Base-by-base conservation (phyloP, 257 asterid species). In the Anisodus acutangulus region DNA sequence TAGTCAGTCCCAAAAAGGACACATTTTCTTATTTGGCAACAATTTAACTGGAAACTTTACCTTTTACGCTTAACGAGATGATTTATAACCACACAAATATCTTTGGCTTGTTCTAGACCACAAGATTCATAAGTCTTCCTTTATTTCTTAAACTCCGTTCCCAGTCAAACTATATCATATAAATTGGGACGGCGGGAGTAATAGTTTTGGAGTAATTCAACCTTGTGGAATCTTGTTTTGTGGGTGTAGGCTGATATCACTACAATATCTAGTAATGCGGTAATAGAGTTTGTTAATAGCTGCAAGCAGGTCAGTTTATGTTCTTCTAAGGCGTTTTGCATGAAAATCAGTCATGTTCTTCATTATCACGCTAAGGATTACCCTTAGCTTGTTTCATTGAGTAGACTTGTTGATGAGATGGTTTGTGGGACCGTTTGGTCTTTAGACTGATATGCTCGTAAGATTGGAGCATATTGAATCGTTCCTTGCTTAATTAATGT, bases 221-320 rank as follows among this genome's bases (percentile, higher is more conserved):
- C n/a, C 10, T 10, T 72, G 59, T 72, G 37, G 9, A 72, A 71
- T 45, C 80, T 71, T 72, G n/a, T 31, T 72, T 72, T 72, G 9
- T 72, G 80, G 80, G 80, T 49, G 59, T 10, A 71, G 80, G 59
- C 41, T 72, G 58, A 31, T 71, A 47, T 72, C 26, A 72, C n/a
- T 10, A 47, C 80, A 72, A n/a, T 72, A 72, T 72, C 80, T 45
- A 53, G 37, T 72, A 51, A 72, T 71, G 59, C 9, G 1, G 47
- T 45, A 45, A 47, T 72, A 72, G 59, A 45, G 9, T 72, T 72
- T 47, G 41, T 45, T 19, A 47, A 72, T 72, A 49, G 57, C 17
- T 72, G 41, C 41, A 22, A 45, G 80, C 59, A 71, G 54, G 41
- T 45, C 58, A 71, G 79, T 71, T 9, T 67, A 35, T 66, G 47